Percentiles rank a stretch among this genome's conserved stretches.
Evolutionary conservation across 176 grass and related monocot species (phyloP).

Genomic region (Triticum dicoccoides): DNA sequence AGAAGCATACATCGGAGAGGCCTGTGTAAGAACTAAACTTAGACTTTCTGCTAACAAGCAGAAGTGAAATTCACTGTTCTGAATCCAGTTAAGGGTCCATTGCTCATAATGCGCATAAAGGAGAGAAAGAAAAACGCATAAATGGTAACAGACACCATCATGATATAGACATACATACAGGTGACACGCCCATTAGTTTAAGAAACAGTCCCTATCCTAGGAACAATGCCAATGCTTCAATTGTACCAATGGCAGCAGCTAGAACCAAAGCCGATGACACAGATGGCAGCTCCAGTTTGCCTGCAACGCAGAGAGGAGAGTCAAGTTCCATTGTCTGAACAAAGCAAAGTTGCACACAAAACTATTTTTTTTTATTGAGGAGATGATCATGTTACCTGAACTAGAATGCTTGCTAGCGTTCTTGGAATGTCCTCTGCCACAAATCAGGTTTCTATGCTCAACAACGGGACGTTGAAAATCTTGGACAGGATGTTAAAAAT

Average conservation of each 20-base stretch:
- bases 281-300: constrained; percentile 54
- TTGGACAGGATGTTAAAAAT: constrained; percentile 91
- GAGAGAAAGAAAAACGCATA: not conserved
- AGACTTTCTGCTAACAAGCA: not conserved
- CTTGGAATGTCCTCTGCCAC: constrained; percentile 77
- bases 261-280: constrained; percentile 57
- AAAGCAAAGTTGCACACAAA: not conserved
- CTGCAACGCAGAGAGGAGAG: constrained; percentile 13
- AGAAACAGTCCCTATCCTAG: constrained; percentile 67
- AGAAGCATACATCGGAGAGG: constrained; percentile 65
- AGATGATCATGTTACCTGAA: constrained; percentile 29
- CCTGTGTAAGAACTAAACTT: constrained; percentile 46
- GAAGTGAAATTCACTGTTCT: not conserved
- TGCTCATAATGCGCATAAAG: not conserved
- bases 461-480: constrained; percentile 88
- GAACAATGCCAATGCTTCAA: constrained; percentile 72
- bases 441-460: constrained; percentile 88
- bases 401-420: constrained; percentile 31
- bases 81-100: not conserved
- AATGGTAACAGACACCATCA: constrained; percentile 1
- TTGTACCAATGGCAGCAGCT: constrained; percentile 56
- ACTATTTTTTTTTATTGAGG: no score
- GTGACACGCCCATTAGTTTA: constrained; percentile 71
- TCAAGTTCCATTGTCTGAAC: not conserved
- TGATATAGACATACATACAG: constrained; percentile 67